These are phyloP conservation scores for Boletus pseudo-olivaceus DNA, from an alignment of 768 basidiomycete genomes.

Conservation along the genomic window DNA sequence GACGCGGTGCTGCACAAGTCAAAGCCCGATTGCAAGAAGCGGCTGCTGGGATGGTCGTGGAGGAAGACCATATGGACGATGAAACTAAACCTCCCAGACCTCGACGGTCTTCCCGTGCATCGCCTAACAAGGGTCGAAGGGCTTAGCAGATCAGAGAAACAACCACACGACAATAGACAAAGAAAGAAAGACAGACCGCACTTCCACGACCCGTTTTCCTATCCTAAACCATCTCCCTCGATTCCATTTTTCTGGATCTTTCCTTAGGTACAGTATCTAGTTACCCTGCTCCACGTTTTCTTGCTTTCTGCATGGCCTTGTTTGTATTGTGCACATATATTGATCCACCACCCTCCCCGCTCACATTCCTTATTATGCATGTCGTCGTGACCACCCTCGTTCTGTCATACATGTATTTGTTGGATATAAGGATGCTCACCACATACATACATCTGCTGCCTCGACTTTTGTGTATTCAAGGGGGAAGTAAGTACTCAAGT, in stretches of 20 bases:
- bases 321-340: conserved; percentile 15
- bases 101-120: conserved; percentile 34
- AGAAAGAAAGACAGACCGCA: neutral
- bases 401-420: conserved; percentile 19
- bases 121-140: conserved; percentile 31
- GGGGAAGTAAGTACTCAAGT: too few species aligned
- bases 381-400: conserved; percentile 10
- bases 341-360: neutral
- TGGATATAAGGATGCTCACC: conserved; percentile 1
- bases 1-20: conserved; percentile 12
- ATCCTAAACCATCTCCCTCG: neutral
- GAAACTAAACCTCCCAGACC: conserved; percentile 23
- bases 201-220: neutral
- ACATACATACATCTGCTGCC: neutral
- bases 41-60: conserved; percentile 26
- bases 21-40: conserved; percentile 25
- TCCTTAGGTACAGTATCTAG: conserved; percentile 2
- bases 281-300: conserved; percentile 5
- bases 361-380: conserved; percentile 13
- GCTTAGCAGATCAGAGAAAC: conserved; percentile 1
- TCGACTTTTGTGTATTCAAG: neutral
- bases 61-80: conserved; percentile 28
- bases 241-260: conserved; percentile 3
- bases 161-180: neutral
- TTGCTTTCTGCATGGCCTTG: conserved; percentile 4